phyloP scores from a whole-genome alignment of 2,329 filamentous ascomycete species.

The Colletotrichum paranaense region DNA sequence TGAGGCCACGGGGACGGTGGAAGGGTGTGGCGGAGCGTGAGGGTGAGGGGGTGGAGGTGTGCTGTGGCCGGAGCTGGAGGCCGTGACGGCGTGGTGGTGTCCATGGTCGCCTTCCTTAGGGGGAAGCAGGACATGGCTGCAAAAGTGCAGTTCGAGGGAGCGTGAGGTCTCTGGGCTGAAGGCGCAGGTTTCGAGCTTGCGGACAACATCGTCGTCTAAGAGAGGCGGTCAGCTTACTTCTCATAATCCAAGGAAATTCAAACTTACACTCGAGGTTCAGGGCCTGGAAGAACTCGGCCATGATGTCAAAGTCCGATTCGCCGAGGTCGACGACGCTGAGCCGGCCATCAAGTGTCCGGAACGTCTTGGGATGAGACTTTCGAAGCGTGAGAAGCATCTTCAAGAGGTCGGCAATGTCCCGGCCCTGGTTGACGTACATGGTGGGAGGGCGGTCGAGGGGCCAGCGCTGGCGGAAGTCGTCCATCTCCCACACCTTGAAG shows the following conservation, averaged over 20 bases:
- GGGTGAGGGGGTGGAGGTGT: slow-evolving; percentile 21
- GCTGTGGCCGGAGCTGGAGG: slow-evolving; percentile 32
- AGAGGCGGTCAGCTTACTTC: neutral
- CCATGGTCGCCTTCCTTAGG: slow-evolving; percentile 29
- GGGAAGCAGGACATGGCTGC: slow-evolving; percentile 58
- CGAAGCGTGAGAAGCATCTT: slow-evolving; percentile 72
- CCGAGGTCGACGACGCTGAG: slow-evolving; percentile 57
- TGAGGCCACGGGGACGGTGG: neutral
- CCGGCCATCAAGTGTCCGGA: slow-evolving; percentile 58
- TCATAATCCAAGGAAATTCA: neutral
- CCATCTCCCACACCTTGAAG: slow-evolving; percentile 75
- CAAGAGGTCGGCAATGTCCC: slow-evolving; percentile 67
- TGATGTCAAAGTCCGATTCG: slow-evolving; percentile 48
- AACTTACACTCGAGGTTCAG: slow-evolving; percentile 70
- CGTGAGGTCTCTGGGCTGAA: slow-evolving; percentile 51
- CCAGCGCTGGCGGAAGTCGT: slow-evolving; percentile 69
- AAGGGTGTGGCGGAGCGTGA: neutral
- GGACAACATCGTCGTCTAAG: slow-evolving; percentile 41
- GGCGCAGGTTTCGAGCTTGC: slow-evolving; percentile 40
- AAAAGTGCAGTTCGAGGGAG: slow-evolving; percentile 62
- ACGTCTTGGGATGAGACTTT: slow-evolving; percentile 66
- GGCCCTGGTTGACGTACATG: slow-evolving; percentile 69
- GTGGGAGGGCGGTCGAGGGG: slow-evolving; percentile 68
- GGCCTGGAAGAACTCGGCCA: slow-evolving; percentile 64
- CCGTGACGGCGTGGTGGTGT: slow-evolving; percentile 22